Base-by-base conservation (phyloP, 2,329 filamentous ascomycete species). In the Pseudogymnoascus sp. region DNA sequence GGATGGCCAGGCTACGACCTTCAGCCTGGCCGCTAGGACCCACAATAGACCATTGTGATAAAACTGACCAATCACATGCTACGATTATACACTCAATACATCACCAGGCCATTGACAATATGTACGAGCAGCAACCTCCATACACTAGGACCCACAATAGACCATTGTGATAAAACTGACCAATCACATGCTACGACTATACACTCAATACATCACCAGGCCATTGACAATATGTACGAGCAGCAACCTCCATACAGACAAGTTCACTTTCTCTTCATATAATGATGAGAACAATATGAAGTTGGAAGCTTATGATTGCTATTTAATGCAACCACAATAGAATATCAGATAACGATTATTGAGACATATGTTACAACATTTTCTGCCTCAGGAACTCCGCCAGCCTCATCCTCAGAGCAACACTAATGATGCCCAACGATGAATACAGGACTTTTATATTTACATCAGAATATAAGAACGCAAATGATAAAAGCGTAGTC, bases 151-250 rank as follows among this genome's bases (percentile, higher is more conserved):
- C 16, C 49, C 49, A 55, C 49, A 55, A 55, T 33, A 55, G 23
- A 21, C 49, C 29, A 55, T 33, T 55, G 49, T 55, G 3, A 14
- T 6, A 2, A 19, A 55, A 33, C 3, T 55, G 10, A 11, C 49
- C 49, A 55, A 55, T 55, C 49, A 55, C n/a, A 55, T 21, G 16
- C 1, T 10, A 14, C n/a, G 6, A 55, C 8, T 14, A 33, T 35
- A 33, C 49, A 33, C 7, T 55, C 49, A 55, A 55, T 55, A 55
- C 49, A 33, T 55, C 49, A 55, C 49, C 33, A 19, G n/a, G 11
- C 26, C 26, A 55, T 55, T 55, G 49, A 55, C 49, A 55, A 55
- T 55, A 55, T 55, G 49, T 55, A 55, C n/a, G 49, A 33, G 10
- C 8, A 33, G 23, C 10, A 55, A 19, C 49, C 49, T 55, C 26